Evolutionary conservation across 805 yeast species (phyloP).

Genomic region (Hanseniaspora nectarophila): DNA sequence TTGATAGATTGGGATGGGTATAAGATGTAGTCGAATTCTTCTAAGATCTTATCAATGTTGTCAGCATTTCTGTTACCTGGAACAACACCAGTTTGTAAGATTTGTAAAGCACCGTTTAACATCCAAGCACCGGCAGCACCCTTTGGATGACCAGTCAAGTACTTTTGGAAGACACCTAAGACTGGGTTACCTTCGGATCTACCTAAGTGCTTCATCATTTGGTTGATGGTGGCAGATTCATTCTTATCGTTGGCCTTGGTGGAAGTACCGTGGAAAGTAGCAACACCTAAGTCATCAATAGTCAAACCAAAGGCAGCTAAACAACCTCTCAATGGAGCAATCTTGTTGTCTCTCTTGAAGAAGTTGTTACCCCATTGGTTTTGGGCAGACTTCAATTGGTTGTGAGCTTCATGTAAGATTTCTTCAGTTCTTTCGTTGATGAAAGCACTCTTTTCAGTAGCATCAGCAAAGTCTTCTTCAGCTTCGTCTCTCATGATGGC

Average conservation of each 20-base stretch:
- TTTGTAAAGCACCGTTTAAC: slow-evolving; percentile 96
- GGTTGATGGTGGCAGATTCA: slow-evolving; percentile 81
- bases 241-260: slow-evolving; percentile 98
- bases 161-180: slow-evolving; percentile 96
- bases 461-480: slow-evolving; percentile 32
- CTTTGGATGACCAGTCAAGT: slow-evolving; percentile 98
- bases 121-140: slow-evolving; percentile 99
- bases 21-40: slow-evolving; percentile 75
- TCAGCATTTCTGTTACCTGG: slow-evolving; percentile 99
- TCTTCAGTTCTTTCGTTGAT: slow-evolving; percentile 77
- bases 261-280: slow-evolving; percentile 98
- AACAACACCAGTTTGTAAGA: slow-evolving; percentile 80
- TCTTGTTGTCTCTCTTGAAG: slow-evolving; percentile 80
- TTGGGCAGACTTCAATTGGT: slow-evolving; percentile 80
- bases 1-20: slow-evolving; percentile 88
- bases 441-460: slow-evolving; percentile 47
- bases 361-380: slow-evolving; percentile 92
- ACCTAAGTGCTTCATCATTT: slow-evolving; percentile 90
- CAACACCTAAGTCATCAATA: slow-evolving; percentile 88
- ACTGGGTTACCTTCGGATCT: slow-evolving; percentile 97
- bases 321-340: slow-evolving; percentile 94
- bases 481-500: slow-evolving; percentile 62
- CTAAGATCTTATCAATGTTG: slow-evolving; percentile 73
- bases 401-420: slow-evolving; percentile 68
- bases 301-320: slow-evolving; percentile 87